Percentiles rank a stretch among this genome's conserved stretches.
These are phyloP conservation scores for Aspergillus thermomutatus DNA, from an alignment of 2,329 filamentous ascomycete species.

Conservation along the genomic window DNA sequence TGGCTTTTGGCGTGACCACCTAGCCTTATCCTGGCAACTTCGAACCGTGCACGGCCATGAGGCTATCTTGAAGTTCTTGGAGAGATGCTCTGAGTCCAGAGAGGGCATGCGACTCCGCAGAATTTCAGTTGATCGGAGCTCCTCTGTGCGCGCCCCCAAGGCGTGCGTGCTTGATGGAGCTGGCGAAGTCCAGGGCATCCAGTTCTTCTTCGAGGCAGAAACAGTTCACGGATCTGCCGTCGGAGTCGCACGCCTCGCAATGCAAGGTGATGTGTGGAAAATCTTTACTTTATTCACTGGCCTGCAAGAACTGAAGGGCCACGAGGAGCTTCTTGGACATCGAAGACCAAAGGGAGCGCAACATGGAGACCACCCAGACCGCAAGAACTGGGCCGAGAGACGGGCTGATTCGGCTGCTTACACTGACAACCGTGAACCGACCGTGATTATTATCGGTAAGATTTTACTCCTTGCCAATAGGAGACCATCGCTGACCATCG, in stretches of 20 bases:
- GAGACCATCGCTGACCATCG: slow-evolving; percentile 4
- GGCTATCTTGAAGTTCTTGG: slow-evolving; percentile 35
- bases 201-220: slow-evolving; percentile 55
- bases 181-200: slow-evolving; percentile 51
- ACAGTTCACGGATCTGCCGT: slow-evolving; percentile 54
- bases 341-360: slow-evolving; percentile 55
- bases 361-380: slow-evolving; percentile 50
- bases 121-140: slow-evolving; percentile 48
- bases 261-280: slow-evolving; percentile 52
- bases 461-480: background rate
- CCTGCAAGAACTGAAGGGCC: slow-evolving; percentile 52
- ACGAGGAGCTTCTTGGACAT: slow-evolving; percentile 49
- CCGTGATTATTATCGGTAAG: slow-evolving; percentile 61
- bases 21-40: slow-evolving; percentile 55
- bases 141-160: slow-evolving; percentile 44
- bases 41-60: slow-evolving; percentile 49
- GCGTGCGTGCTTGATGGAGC: slow-evolving; percentile 48
- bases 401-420: slow-evolving; percentile 50
- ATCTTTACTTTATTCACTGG: slow-evolving; percentile 63
- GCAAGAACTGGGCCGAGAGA: slow-evolving; percentile 60
- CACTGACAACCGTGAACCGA: slow-evolving; percentile 53
- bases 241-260: slow-evolving; percentile 54
- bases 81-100: no score
- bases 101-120: no score
- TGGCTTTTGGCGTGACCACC: slow-evolving; percentile 58